Evolutionary conservation across 2,329 filamentous ascomycete species (phyloP).

Genomic region (Anthostomella pinea): DNA sequence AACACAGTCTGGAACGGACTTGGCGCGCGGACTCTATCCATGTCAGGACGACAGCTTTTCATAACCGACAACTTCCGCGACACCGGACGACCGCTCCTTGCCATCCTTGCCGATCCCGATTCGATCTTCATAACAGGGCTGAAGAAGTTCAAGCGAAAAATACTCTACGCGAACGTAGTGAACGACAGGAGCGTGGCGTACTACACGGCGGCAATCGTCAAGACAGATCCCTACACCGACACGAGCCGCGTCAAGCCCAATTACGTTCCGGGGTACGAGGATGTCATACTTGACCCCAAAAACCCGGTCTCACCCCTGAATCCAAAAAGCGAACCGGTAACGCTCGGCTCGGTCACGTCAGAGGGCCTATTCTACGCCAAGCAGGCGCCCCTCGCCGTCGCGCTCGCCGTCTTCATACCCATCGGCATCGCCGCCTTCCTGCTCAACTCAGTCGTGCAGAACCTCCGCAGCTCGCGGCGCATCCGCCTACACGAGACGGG

Average conservation of each 20-base stretch:
- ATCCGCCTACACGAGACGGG: slow-evolving; percentile 75
- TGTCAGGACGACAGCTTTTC: slow-evolving; percentile 84
- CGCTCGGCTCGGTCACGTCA: slow-evolving; percentile 33
- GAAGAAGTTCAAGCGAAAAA: slow-evolving; percentile 70
- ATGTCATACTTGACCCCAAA: slow-evolving; percentile 69
- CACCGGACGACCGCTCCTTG: slow-evolving; percentile 75
- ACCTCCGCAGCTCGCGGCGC: slow-evolving; percentile 67
- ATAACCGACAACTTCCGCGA: slow-evolving; percentile 81
- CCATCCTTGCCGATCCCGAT: slow-evolving; percentile 76
- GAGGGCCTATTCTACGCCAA: slow-evolving; percentile 39
- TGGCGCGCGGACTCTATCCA: slow-evolving; percentile 75
- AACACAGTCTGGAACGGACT: slow-evolving; percentile 78
- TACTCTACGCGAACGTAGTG: slow-evolving; percentile 79
- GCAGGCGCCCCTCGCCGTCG: slow-evolving; percentile 60
- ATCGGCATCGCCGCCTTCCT: slow-evolving; percentile 70
- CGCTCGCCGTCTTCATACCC: slow-evolving; percentile 69
- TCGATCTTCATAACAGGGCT: slow-evolving; percentile 85
- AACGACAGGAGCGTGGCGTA: slow-evolving; percentile 82
- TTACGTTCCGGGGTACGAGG: slow-evolving; percentile 69
- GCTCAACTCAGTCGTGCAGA: slow-evolving; percentile 74
- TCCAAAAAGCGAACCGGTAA: slow-evolving; percentile 23
- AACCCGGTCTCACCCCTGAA: slow-evolving; percentile 55
- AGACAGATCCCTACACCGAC: slow-evolving; percentile 73
- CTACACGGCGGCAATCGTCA: slow-evolving; percentile 78
- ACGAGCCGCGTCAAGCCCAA: slow-evolving; percentile 66